Conservation (phyloP, 2,329 filamentous ascomycete species). For the Periglandula ipomoeae region DNA sequence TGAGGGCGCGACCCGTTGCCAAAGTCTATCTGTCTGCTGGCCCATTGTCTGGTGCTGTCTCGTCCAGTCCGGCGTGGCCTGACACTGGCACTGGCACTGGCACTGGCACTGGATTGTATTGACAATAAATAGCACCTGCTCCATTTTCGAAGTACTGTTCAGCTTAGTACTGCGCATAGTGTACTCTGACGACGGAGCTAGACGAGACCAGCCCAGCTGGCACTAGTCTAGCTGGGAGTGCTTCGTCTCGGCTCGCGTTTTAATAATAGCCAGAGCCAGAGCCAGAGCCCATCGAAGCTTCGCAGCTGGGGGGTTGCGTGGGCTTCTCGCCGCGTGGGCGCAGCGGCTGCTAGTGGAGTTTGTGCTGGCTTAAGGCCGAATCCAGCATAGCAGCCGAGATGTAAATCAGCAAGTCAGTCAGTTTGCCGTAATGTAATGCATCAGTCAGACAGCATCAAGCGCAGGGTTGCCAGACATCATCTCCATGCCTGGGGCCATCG, state of each 20-base stretch:
- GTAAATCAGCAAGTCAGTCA: not conserved
- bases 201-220: not conserved
- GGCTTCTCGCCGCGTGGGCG: no score
- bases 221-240: not conserved
- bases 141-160: no score
- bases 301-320: no score
- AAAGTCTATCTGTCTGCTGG: not conserved
- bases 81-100: no score
- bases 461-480: not conserved
- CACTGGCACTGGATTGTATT: no score
- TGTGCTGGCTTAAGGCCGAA: not conserved
- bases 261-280: no score
- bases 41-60: not conserved
- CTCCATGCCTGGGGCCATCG: not conserved
- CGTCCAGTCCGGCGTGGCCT: no score
- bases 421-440: not conserved
- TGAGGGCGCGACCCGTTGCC: no score
- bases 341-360: conserved; percentile 2
- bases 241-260: not conserved
- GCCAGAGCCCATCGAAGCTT: no score
- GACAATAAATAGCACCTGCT: no score
- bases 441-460: not conserved
- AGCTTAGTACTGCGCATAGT: not conserved
- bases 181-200: no score
- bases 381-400: conserved; percentile 4